Evolutionary conservation across 2,329 filamentous ascomycete species (phyloP), one percentile per base, ranked within the genome.

Genomic region (Microdochium trichocladiopsis): DNA sequence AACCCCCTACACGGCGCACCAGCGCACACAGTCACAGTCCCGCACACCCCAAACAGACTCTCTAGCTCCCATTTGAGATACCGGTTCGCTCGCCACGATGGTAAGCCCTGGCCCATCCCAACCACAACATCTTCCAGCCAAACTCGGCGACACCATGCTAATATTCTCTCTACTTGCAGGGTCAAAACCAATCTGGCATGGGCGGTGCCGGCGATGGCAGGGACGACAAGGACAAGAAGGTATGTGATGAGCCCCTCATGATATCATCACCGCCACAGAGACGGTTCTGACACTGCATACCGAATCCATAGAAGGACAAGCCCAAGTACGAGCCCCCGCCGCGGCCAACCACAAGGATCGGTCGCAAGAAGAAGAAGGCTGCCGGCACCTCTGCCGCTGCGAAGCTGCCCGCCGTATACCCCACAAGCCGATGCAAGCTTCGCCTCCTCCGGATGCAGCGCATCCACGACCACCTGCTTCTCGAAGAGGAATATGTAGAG

Each of bases 311-410:
- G 93, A 97, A 99, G 82, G 93, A 99, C 58, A 99, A 99, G 86
- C 94, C 94, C 69, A 97, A 96, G 88, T 99, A 99, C 79, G 94
- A 99, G 74, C 94, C 94, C 59, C 94, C 94, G 61, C 94, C 94
- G 72, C 87, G 93, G 66, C 94, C 94, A 57, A 99, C 94, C 57
- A 97, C 94, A 60, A 90, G 94, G 69, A 87, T 99, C 69, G 94
- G 94, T 56, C 90, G 93, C 67, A 96, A 95, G 87, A 99, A 99
- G 88, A 93, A 92, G 82, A 96, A 90, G 86, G 83, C 84, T 49
- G 91, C 88, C 55, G 94, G 94, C 51, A 91, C 90, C 57, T 96
- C 93, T 71, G 92, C 94, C 50, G 90, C 94, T 18, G 90, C 93
- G 53, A 99, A 99, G 75, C 86, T 99, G 24, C 94, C 94, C 25